Evolutionary conservation across 345 rosid genomes (phyloP).

Genomic region (Gossypium raimondii): DNA sequence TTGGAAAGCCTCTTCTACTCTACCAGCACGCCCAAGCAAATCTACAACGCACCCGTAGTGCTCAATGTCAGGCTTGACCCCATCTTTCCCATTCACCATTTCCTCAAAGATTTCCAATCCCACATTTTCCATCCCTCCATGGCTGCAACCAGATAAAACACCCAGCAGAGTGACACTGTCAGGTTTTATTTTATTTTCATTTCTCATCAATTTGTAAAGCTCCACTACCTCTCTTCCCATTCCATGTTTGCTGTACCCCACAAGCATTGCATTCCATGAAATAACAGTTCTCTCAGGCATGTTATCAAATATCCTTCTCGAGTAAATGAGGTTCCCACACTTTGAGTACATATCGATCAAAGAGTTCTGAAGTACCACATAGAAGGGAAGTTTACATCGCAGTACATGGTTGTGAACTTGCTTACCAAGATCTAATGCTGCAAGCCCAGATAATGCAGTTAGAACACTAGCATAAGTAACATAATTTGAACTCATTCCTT

Average conservation of each 20-base stretch:
- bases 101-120: conserved; percentile 59
- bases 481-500: conserved; percentile 77
- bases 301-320: conserved; percentile 60
- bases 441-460: conserved; percentile 79
- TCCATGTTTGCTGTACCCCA: conserved; percentile 85
- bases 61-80: conserved; percentile 51
- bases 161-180: conserved; percentile 69
- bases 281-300: conserved; percentile 69
- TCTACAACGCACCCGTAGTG: conserved; percentile 88
- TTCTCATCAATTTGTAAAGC: conserved; percentile 62
- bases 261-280: conserved; percentile 87
- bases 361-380: conserved; percentile 69
- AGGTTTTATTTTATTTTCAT: conserved; percentile 60
- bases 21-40: conserved; percentile 87
- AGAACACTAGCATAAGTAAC: conserved; percentile 80
- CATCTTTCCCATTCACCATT: conserved; percentile 43
- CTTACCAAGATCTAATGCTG: conserved; percentile 73
- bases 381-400: conserved; percentile 54
- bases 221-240: conserved; percentile 58
- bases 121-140: conserved; percentile 74
- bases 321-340: conserved; percentile 64
- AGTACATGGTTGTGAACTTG: conserved; percentile 79
- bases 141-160: conserved; percentile 90
- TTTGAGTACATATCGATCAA: conserved; percentile 90
- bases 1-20: conserved; percentile 57